Base-by-base conservation (phyloP, 2,329 filamentous ascomycete genomes). In the Aspergillus costaricaensis region DNA sequence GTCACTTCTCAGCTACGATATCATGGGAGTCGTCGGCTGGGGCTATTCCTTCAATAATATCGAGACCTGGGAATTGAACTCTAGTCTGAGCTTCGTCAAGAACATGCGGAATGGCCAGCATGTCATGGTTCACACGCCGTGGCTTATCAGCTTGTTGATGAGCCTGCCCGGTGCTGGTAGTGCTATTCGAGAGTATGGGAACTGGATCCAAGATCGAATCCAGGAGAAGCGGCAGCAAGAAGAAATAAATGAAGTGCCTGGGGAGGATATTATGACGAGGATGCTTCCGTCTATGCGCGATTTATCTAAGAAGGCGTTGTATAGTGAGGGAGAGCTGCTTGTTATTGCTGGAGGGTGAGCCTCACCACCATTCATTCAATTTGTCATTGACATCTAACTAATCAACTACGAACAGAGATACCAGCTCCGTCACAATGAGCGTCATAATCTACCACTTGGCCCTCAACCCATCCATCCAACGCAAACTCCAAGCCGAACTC, bases 281-380 rank as follows among this genome's bases (percentile, higher is more conserved):
- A 53, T 53, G 51, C 36, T 53, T 0, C 51, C 51, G 15, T 38
- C 51, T 3, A 53, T 53, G 51, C 32, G 38, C 8, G 39, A 17
- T n/a, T 7, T 53, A 25, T 53, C 51, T 1, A 17, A 39, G 15
- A 14, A 32, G 10, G 51, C 51, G n/a, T 39, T 53, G 19, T 53
- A 53, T n/a, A 53, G 51, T 38, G 51, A 53, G 21, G 51, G 51
- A 5, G 51, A 53, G 9, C 10, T 53, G 6, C 36, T 53, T 5
- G 51, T 53, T 5, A 53, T 53, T 23, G 51, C 51, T 3, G 51
- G 51, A 27, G 51, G 51, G 51, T 53, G 25, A 8, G 51, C 43
- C 12, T 1, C 21, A 2, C 36, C 4, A 10, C 27, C 5, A 9
- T 5, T 12, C 25, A 32, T 38, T 39, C 10, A 53, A 10, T 4